Evolutionary conservation across 2,329 filamentous ascomycete genomes (phyloP), one percentile per base, ranked within the genome.

Genomic region (Leptographium lundbergii): DNA sequence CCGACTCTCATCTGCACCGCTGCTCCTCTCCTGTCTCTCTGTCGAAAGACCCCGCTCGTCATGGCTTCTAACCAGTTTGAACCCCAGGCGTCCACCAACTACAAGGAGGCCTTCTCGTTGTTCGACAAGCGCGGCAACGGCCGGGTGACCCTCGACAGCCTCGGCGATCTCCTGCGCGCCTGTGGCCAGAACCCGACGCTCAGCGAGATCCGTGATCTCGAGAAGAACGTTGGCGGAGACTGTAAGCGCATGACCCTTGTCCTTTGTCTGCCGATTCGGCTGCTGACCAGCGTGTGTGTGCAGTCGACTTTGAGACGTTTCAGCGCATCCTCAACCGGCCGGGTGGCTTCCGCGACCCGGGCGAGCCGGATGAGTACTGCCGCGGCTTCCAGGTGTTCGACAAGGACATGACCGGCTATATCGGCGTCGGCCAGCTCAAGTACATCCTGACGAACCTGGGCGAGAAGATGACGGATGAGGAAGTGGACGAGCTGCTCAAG

Each of bases 41-140:
- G 10, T 14, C 13, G 34, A 36, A 36, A 36, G 10, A 25, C n/a
- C n/a, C 17, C 34, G 11, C 9, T 47, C 57, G 58, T 57, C 63
- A 80, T 79, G 76, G 66, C 74, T 68, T 76, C 78, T 80, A 80
- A 80, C 70, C 69, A 76, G 62, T 76, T 71, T 67, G 77, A 80
- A 63, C 69, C 74, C 54, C 81, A 86, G 83, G 83, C 83, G 73
- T 85, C 81, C 63, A 97, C 92, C 78, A 97, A 99, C 87, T 99
- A 97, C 89, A 97, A 97, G 81, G 94, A 99, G 86, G 94, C 94
- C 67, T 99, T 99, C 77, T 91, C 91, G 69, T 88, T 99, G 73
- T 99, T 97, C 81, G 94, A 99, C 82, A 97, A 96, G 86, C 92
- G 94, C 74, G 94, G 94, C 71, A 95, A 89, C 72, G 91, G 92